Conservation (phyloP, 129 eudicot species). For the Rutidosis leptorrhynchoides region DNA sequence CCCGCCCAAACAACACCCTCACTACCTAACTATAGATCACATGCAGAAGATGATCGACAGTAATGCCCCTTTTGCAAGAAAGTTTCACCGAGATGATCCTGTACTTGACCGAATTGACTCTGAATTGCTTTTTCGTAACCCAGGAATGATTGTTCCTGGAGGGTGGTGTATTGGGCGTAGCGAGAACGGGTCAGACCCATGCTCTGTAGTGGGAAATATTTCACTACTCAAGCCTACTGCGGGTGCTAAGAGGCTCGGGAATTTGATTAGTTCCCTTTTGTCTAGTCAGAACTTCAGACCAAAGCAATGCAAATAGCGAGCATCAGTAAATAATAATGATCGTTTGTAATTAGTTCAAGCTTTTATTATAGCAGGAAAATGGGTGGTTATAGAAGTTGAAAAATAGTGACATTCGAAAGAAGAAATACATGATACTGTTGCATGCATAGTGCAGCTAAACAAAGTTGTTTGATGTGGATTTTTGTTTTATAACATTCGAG, state of each 20-base stretch:
- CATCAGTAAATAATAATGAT: slow-evolving; percentile 21
- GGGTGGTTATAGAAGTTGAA: slow-evolving; percentile 14
- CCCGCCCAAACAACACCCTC: slow-evolving; percentile 80
- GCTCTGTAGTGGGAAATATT: slow-evolving; percentile 41
- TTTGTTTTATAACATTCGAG: slow-evolving; percentile 18
- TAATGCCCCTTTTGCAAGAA: slow-evolving; percentile 67
- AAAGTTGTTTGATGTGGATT: slow-evolving; percentile 16
- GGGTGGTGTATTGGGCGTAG: slow-evolving; percentile 59
- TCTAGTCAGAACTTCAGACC: slow-evolving; percentile 35
- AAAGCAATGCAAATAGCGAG: slow-evolving; percentile 43
- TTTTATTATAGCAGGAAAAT: slow-evolving; percentile 20
- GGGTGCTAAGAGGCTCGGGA: slow-evolving; percentile 53
- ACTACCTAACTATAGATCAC: slow-evolving; percentile 43
- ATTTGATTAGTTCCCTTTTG: slow-evolving; percentile 34
- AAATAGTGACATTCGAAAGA: slow-evolving; percentile 7
- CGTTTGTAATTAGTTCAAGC: slow-evolving; percentile 25
- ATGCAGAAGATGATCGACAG: slow-evolving; percentile 53
- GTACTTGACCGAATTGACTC: slow-evolving; percentile 61
- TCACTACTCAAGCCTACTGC: slow-evolving; percentile 41
- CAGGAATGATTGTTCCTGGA: slow-evolving; percentile 57
- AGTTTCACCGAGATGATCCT: slow-evolving; percentile 52
- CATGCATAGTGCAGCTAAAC: slow-evolving; percentile 2
- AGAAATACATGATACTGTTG: slow-evolving; percentile 11
- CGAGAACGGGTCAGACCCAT: slow-evolving; percentile 63
- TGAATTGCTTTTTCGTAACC: slow-evolving; percentile 51